Evolutionary conservation across 495 filamentous ascomycete genomes (phyloP).

Genomic region (Podospora fimiseda): DNA sequence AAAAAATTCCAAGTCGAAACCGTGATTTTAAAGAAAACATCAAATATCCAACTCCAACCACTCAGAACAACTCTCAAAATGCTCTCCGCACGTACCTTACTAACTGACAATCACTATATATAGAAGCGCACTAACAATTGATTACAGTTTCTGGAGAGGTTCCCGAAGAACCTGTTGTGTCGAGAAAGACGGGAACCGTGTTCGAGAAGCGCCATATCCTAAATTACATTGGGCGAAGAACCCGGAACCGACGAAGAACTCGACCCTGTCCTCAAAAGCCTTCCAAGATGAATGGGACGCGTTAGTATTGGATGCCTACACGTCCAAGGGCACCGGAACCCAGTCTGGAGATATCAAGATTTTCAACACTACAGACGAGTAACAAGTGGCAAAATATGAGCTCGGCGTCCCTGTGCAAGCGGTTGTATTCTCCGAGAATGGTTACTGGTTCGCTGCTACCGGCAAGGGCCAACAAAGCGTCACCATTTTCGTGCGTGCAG

Average conservation of each 20-base stretch:
- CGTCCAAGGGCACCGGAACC: slow-evolving; percentile 75
- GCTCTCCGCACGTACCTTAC: too few relatives aligned
- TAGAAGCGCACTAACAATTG: slow-evolving; percentile 14
- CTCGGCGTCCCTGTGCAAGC: slow-evolving; percentile 61
- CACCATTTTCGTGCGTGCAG: slow-evolving; percentile 82
- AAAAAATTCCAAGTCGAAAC: slow-evolving; percentile 26
- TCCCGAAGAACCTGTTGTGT: too few relatives aligned
- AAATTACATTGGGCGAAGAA: slow-evolving; percentile 89
- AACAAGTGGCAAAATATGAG: slow-evolving; percentile 63
- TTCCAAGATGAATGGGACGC: slow-evolving; percentile 99
- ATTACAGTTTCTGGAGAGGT: slow-evolving; percentile 86
- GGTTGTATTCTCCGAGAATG: slow-evolving; percentile 90
- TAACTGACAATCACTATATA: neutral
- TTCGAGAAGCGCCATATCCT: too few relatives aligned
- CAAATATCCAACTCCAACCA: too few relatives aligned
- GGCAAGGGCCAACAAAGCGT: slow-evolving; percentile 66
- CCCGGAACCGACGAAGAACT: slow-evolving; percentile 88
- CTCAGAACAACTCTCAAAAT: too few relatives aligned
- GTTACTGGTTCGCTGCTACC: slow-evolving; percentile 82
- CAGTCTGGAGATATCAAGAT: slow-evolving; percentile 71
- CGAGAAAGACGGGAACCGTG: too few relatives aligned
- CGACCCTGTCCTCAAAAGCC: slow-evolving; percentile 77
- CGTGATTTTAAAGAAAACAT: too few relatives aligned
- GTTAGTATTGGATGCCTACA: slow-evolving; percentile 81
- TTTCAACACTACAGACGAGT: slow-evolving; percentile 71